These are phyloP conservation scores for Sporothrix globosa DNA, from an alignment of 2,329 filamentous ascomycete species.

Conservation along the genomic window DNA sequence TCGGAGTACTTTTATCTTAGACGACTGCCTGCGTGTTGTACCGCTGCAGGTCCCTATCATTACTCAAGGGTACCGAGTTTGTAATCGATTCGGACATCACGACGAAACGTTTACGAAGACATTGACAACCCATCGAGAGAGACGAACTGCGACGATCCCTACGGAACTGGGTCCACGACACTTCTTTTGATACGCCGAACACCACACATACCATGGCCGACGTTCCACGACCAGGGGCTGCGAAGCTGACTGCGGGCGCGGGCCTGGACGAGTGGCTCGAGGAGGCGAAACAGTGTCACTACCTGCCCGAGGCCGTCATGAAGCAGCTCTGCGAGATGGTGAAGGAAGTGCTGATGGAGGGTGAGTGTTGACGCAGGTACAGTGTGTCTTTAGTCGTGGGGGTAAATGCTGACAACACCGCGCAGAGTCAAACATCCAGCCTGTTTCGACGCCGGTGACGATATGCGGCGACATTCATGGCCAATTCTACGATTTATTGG, in stretches of 20 bases:
- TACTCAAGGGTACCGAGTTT: background rate
- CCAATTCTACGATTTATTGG: constrained; percentile 96
- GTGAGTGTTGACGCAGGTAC: constrained; percentile 49
- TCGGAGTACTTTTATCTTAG: background rate
- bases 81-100: background rate
- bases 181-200: constrained; percentile 33
- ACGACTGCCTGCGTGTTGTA: background rate
- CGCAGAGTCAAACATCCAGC: constrained; percentile 95
- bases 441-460: constrained; percentile 94
- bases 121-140: background rate
- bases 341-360: constrained; percentile 98
- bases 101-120: background rate
- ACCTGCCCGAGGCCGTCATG: constrained; percentile 94
- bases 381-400: too few relatives aligned
- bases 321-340: constrained; percentile 98
- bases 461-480: constrained; percentile 98
- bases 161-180: background rate
- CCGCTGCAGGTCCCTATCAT: background rate
- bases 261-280: constrained; percentile 95
- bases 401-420: background rate
- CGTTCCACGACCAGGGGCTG: constrained; percentile 88
- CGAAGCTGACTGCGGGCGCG: constrained; percentile 78
- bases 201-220: constrained; percentile 45
- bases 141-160: background rate
- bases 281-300: constrained; percentile 95